A percentile compares a stretch with the other conserved stretches of the same genome.
phyloP scores from a whole-genome alignment of 202 grass and related monocot species.

The Bolboschoenoplectus hybrid region DNA sequence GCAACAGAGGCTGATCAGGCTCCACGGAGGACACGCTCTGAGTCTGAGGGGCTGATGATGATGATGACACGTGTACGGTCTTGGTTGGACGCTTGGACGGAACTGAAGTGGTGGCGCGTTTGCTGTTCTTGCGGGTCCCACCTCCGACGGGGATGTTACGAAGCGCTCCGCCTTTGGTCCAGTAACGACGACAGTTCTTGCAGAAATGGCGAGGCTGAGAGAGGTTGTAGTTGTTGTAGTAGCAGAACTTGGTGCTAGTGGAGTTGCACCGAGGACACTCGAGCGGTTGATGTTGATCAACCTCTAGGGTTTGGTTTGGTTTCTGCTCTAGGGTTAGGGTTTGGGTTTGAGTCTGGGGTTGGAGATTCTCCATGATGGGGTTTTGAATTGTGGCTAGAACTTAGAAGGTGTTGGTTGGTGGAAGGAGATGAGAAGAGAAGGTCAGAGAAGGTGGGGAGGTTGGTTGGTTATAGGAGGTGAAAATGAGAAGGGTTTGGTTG shows the following conservation, averaged over 20 bases:
- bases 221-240: constrained; percentile 94
- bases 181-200: constrained; percentile 44
- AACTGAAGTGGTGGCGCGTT: neutral
- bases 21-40: neutral
- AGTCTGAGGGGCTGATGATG: neutral
- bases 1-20: constrained; percentile 4
- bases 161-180: constrained; percentile 45
- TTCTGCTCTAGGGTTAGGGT: constrained; percentile 21
- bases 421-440: neutral
- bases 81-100: constrained; percentile 12
- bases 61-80: neutral
- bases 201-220: constrained; percentile 44
- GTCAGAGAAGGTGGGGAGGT: neutral
- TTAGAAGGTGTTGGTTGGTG: neutral
- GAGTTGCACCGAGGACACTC: constrained; percentile 55
- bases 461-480: constrained; percentile 25
- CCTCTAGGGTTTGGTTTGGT: constrained; percentile 3
- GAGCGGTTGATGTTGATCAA: neutral
- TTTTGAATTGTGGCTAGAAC: neutral
- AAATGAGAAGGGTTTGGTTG: constrained; percentile 25
- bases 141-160: constrained; percentile 39
- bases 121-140: constrained; percentile 26
- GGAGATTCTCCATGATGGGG: constrained; percentile 27
- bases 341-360: neutral
- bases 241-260: constrained; percentile 90